Evolutionary conservation across 805 yeast genomes (phyloP).

Genomic region (Danielia reshetovae): DNA sequence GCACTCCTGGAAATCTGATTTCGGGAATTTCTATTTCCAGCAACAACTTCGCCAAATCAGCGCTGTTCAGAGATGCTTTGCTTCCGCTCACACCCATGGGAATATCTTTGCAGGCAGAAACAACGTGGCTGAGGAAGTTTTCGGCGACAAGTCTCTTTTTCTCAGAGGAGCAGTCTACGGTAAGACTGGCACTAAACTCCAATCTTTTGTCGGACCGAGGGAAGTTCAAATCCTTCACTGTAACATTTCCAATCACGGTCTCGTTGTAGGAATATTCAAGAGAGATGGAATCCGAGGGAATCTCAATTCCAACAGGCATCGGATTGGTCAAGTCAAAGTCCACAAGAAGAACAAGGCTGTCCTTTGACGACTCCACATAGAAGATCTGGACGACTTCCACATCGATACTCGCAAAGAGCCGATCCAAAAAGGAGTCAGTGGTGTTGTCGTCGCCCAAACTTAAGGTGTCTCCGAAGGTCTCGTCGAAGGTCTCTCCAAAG

Average conservation of each 20-base stretch:
- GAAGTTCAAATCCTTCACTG: conserved; percentile 19
- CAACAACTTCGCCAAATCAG: conserved; percentile 2
- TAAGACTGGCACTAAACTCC: conserved; percentile 18
- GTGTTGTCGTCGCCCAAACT: not conserved
- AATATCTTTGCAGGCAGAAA: conserved; percentile 14
- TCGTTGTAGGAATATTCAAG: conserved; percentile 29
- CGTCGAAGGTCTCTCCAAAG: too few relatives aligned
- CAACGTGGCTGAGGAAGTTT: conserved; percentile 18
- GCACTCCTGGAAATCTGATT: conserved; percentile 19
- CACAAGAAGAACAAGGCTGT: conserved; percentile 22
- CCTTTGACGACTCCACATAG: conserved; percentile 24
- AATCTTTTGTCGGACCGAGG: conserved; percentile 11
- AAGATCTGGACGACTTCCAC: conserved; percentile 12
- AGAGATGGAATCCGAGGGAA: conserved; percentile 20
- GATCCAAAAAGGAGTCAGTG: conserved; percentile 3
- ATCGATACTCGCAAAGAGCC: conserved; percentile 6
- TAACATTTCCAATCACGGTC: conserved; percentile 30
- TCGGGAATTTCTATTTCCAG: conserved; percentile 16
- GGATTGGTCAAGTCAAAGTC: conserved; percentile 34
- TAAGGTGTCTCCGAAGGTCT: too few relatives aligned
- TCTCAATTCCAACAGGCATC: conserved; percentile 18
- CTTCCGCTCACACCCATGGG: not conserved
- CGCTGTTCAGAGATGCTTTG: not conserved
- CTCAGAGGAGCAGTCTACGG: conserved; percentile 9
- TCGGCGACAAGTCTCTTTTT: conserved; percentile 9